phyloP scores from a whole-genome alignment of 371 early-diverging fungal genomes.

The Batkoa obscura region DNA sequence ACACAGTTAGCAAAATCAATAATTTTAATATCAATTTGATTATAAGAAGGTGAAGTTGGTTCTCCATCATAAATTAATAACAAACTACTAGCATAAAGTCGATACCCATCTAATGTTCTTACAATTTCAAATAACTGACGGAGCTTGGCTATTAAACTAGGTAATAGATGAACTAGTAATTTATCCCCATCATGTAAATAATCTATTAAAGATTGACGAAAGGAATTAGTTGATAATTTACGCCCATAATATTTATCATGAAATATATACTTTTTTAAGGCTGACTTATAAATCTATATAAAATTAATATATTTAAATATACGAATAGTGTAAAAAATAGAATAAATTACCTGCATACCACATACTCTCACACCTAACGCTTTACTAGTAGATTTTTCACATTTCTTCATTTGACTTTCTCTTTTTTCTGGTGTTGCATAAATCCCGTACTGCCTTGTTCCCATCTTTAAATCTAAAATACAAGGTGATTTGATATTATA shows the following conservation, averaged over 20 bases:
- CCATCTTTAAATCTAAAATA: constrained; percentile 94
- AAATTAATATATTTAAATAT: neutral
- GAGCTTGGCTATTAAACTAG: constrained; percentile 46
- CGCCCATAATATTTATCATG: constrained; percentile 92
- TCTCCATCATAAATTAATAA: constrained; percentile 68
- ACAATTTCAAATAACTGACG: constrained; percentile 44
- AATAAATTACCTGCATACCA: constrained; percentile 73
- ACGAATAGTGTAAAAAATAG: neutral
- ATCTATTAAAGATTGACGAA: constrained; percentile 43
- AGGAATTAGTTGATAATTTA: constrained; percentile 42
- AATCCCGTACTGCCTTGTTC: constrained; percentile 88
- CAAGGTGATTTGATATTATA: constrained; percentile 71
- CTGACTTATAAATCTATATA: constrained; percentile 53
- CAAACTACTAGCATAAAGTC: constrained; percentile 78
- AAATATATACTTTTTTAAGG: constrained; percentile 39
- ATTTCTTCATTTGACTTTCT: constrained; percentile 69
- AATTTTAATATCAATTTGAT: constrained; percentile 58
- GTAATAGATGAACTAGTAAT: constrained; percentile 49
- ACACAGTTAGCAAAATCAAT: constrained; percentile 88
- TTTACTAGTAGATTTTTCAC: constrained; percentile 74
- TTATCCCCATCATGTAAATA: constrained; percentile 61
- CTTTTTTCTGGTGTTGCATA: constrained; percentile 65
- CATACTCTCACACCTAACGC: constrained; percentile 83
- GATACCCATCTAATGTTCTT: constrained; percentile 42
- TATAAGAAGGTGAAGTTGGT: neutral